Percentiles rank a stretch among this genome's conserved stretches.
phyloP scores from a whole-genome alignment of 2,329 filamentous ascomycete genomes.

The Fusarium mundagurra region DNA sequence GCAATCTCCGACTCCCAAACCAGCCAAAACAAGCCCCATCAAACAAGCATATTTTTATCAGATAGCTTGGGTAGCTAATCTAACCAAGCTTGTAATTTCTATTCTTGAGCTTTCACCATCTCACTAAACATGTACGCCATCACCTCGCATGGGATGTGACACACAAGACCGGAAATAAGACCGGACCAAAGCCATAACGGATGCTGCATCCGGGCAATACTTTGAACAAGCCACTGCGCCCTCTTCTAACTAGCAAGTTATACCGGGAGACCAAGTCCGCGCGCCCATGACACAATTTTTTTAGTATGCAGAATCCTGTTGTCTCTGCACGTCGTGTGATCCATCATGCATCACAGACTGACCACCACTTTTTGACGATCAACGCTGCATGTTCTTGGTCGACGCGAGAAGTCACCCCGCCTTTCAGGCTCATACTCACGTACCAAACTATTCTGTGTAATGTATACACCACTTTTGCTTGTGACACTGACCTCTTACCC shows the following conservation, averaged over 20 bases:
- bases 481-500: not conserved
- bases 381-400: not conserved
- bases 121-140: not conserved
- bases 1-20: not conserved
- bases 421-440: not conserved
- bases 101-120: not conserved
- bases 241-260: not conserved
- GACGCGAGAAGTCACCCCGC: not conserved
- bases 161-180: not conserved
- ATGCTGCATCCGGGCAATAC: not conserved
- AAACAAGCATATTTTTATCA: not conserved
- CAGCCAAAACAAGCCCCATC: not conserved
- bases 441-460: not conserved
- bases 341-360: not conserved
- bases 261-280: not conserved
- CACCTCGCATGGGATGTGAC: not conserved
- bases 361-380: not conserved
- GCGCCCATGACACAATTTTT: not conserved
- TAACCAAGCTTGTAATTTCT: not conserved
- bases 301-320: not conserved
- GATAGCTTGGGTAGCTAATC: not conserved
- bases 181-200: constrained; percentile 1
- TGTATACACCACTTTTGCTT: not conserved
- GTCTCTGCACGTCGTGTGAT: constrained; percentile 17
- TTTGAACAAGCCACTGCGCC: not conserved